phyloP scores from a whole-genome alignment of 495 filamentous ascomycete genomes.

The Hyaloscypha bicolor region DNA sequence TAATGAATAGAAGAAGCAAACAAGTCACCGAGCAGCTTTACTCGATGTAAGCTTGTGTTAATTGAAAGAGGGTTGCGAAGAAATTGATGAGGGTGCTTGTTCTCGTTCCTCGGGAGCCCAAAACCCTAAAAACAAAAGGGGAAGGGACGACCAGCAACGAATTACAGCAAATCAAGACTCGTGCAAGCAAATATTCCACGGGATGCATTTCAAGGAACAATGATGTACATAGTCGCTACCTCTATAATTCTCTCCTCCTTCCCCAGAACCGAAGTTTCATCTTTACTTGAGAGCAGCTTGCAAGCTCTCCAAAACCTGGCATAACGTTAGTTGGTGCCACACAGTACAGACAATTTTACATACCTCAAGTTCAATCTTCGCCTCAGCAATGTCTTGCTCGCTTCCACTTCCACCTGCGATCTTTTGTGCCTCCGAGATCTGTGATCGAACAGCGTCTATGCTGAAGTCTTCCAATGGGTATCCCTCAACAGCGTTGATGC shows the following conservation, averaged over 20 bases:
- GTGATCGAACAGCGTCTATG: conserved; percentile 73
- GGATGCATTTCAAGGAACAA: conserved; percentile 32
- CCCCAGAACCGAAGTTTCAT: not conserved
- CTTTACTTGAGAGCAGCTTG: conserved; percentile 73
- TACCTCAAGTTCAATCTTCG: conserved; percentile 98
- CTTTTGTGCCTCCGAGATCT: conserved; percentile 94
- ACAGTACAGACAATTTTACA: conserved; percentile 14
- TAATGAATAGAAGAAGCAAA: conserved; percentile 6
- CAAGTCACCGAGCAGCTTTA: conserved; percentile 13
- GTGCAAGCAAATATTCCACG: conserved; percentile 13
- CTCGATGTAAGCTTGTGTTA: not conserved
- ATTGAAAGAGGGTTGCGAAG: not conserved
- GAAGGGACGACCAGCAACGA: conserved; percentile 13
- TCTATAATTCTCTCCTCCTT: conserved; percentile 27
- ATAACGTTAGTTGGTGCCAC: conserved; percentile 19
- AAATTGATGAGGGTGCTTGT: too few relatives aligned
- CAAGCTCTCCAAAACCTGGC: conserved; percentile 71
- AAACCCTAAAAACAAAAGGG: not conserved
- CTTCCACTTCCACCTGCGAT: conserved; percentile 87
- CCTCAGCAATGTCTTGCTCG: conserved; percentile 97
- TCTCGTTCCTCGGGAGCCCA: not conserved
- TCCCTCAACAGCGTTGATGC: conserved; percentile 97
- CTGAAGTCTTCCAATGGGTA: conserved; percentile 95
- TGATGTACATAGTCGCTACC: conserved; percentile 34
- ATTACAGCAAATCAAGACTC: not conserved